Conservation (phyloP, 2,329 filamentous ascomycete genomes). For the Xylariomycetidae sp. region DNA sequence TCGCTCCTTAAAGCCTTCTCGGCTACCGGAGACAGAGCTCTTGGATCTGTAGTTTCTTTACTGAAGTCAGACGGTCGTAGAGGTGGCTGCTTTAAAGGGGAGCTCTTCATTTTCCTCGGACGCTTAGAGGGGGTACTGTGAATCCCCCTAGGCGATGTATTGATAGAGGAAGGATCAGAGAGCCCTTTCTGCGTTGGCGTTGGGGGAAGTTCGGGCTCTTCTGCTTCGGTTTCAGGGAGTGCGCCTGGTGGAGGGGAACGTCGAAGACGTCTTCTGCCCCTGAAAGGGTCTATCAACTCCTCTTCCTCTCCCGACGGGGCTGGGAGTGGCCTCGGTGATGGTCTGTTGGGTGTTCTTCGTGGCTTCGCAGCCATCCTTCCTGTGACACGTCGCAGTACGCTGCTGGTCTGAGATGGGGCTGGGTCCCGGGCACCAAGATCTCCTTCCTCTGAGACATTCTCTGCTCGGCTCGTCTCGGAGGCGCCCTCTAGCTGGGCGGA, state of each 20-base stretch:
- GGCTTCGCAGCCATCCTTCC: constrained; percentile 33
- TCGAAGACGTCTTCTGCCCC: constrained; percentile 29
- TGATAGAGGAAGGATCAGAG: constrained; percentile 45
- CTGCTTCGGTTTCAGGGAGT: constrained; percentile 27
- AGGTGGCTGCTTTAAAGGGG: constrained; percentile 44
- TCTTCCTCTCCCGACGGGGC: constrained; percentile 39
- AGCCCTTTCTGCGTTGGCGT: constrained; percentile 45
- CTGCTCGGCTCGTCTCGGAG: constrained; percentile 13
- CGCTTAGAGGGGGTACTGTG: constrained; percentile 54
- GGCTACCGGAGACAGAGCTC: constrained; percentile 1
- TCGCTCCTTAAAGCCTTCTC: constrained; percentile 14
- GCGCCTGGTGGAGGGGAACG: constrained; percentile 32
- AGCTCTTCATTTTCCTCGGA: constrained; percentile 39
- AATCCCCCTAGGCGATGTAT: constrained; percentile 54
- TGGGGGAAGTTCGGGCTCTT: constrained; percentile 61
- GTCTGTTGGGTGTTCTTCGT: constrained; percentile 36
- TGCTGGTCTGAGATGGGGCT: constrained; percentile 8
- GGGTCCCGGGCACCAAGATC: constrained; percentile 2
- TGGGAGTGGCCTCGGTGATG: constrained; percentile 42
- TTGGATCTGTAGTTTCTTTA: no score
- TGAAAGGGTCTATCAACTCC: constrained; percentile 39
- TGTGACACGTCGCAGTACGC: constrained; percentile 18
- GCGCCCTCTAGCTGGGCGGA: constrained; percentile 27
- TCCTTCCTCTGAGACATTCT: constrained; percentile 2
- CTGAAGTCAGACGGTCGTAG: constrained; percentile 23